Base-by-base conservation (phyloP, 169 alveolate species). In the Plasmodium chabaudi region DNA sequence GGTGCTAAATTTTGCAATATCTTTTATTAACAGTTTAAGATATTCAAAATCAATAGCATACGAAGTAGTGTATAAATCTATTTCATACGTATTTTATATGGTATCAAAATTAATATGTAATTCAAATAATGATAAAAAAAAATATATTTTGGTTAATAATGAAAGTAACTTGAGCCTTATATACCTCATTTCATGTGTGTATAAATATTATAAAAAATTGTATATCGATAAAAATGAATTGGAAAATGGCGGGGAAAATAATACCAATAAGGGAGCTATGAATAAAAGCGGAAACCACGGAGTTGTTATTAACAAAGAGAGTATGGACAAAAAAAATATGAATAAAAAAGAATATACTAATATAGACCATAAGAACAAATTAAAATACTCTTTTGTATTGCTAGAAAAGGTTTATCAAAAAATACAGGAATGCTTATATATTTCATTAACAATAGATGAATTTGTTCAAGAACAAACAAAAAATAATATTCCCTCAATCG, bases 351-450 rank as follows among this genome's bases (percentile, higher is more conserved):
- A 46, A 56, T 5, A 10, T 10, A 19, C 61, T 10, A 23, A 17
- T 3, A 42, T 61, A n/a, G 55, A 51, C 19, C 12, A 44, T 27
- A 44, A n/a, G 10, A 17, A 27, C 39, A 42, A 68, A 49, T 67
- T 67, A 17, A 86, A 70, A 34, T 86, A 86, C 64, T 49, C 69
- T 21, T 86, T 86, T 47, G 51, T 57, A 23, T 34, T 74, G 9
- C 59, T 59, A n/a, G 87, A 86, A 46, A 86, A 69, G n/a, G 59
- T 86, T n/a, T 86, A 86, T 59, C 86, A 86, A 34, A 68, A 71
- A 86, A 70, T 86, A 42, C 87, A 86, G 51, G 91, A 86, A 23
- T 86, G 91, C 21, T 86, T 86, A 47, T 86, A 70, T 55, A 27
- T 86, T 13, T 42, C 71, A 39, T 63, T 86, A 69, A 68, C 75